Base-by-base conservation (phyloP, 2,329 filamentous ascomycete genomes). In the Aspergillus udagawae region DNA sequence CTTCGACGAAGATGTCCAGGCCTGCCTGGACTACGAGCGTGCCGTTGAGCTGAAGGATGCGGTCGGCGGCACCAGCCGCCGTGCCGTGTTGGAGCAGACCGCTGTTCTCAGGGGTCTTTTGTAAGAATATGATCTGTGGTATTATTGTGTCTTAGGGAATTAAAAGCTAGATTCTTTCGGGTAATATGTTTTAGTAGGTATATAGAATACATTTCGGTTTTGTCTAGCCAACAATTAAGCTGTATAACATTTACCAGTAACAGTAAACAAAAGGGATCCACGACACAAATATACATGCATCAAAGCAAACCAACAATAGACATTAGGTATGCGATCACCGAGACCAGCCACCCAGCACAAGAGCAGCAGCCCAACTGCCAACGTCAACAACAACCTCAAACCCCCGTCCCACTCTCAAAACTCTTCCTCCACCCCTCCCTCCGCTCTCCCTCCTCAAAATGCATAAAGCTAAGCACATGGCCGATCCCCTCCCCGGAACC, bases 41-140 rank as follows among this genome's bases (percentile, higher is more conserved):
- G 90, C 87, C 59, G 90, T 96, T 6, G 91, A 96, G 81, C 82
- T 88, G 79, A 85, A 88, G 68, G 83, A 85, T 45, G 87, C 90
- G 2, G 86, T 86, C 64, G 92, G 91, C 25, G 90, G 91, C 28
- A 94, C 90, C 25, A 92, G 89, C 77, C 86, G 83, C 76, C 82
- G 82, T 12, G 82, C 83, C 25, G 87, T 92, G 32, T 65, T 87
- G 32, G 80, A 83, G 68, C 90, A 91, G 77, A 90, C 91, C 61
- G 81, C 86, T 52, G 82, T 82, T 61, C 69, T 91, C 55, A 79
- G 79, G 64, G 75, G 78, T 1, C 82, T 84, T 63, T 71, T 90
- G 38, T 73, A 66, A 54, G 53, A 48, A 21, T 25, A 38, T 23
- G 10, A 32, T n/a, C 12, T n/a, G 5, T 38, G 2, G 28, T 7